These are phyloP conservation scores for Maudiozyma bulderi DNA, from an alignment of 805 yeast species.

Conservation along the genomic window DNA sequence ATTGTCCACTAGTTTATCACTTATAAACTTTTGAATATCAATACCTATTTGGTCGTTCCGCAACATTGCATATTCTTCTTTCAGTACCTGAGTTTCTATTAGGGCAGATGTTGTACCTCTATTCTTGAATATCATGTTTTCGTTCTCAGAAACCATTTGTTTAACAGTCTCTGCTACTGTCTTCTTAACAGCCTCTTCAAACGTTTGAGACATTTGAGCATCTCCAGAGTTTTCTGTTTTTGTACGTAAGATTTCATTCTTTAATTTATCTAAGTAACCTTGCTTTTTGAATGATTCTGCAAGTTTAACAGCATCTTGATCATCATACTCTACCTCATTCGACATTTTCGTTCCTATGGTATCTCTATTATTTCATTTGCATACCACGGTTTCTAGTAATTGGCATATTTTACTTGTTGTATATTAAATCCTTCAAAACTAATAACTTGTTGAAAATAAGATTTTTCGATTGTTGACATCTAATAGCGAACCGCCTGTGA, in stretches of 20 bases:
- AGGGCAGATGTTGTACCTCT: slow-evolving; percentile 28
- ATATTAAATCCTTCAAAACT: no score
- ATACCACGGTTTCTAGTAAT: no score
- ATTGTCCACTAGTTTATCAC: slow-evolving; percentile 10
- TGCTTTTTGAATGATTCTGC: slow-evolving; percentile 25
- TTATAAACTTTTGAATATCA: slow-evolving; percentile 14
- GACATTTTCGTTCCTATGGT: not conserved
- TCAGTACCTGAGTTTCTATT: slow-evolving; percentile 25
- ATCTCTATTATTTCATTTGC: no score
- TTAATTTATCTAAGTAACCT: slow-evolving; percentile 27
- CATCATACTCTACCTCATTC: not conserved
- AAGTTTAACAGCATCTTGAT: slow-evolving; percentile 20
- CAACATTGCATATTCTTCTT: slow-evolving; percentile 19
- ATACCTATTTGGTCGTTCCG: slow-evolving; percentile 11
- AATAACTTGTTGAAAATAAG: no score
- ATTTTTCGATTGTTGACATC: no score
- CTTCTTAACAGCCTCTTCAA: slow-evolving; percentile 10
- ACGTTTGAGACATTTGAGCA: not conserved
- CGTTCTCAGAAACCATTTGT: slow-evolving; percentile 23
- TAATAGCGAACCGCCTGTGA: no score
- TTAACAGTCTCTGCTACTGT: slow-evolving; percentile 18
- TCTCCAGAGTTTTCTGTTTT: slow-evolving; percentile 2
- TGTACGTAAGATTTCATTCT: slow-evolving; percentile 18
- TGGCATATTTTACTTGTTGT: no score
- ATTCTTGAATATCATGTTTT: slow-evolving; percentile 25